phyloP scores from a whole-genome alignment of 768 basidiomycete genomes.

The Russula ochroleuca region DNA sequence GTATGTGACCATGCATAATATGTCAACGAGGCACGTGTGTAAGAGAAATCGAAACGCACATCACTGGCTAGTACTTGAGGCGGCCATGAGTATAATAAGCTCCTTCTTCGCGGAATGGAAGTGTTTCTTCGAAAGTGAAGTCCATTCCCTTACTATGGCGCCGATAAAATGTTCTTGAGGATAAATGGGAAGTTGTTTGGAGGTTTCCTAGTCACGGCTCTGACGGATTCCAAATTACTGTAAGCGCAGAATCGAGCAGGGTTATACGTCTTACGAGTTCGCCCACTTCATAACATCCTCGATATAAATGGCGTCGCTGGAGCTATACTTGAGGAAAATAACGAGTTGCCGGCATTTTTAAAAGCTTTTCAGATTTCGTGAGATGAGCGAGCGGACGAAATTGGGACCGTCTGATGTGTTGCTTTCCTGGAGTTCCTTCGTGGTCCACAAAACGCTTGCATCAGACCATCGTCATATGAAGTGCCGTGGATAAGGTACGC shows the following conservation, averaged over 20 bases:
- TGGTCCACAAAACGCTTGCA: conserved; percentile 49
- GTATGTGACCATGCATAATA: no score
- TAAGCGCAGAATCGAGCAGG: background rate
- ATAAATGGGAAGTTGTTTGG: conserved; percentile 57
- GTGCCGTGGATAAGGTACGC: conserved; percentile 48
- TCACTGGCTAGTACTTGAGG: no score
- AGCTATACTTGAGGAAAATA: conserved; percentile 23
- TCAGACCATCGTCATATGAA: conserved; percentile 45
- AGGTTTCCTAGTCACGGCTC: conserved; percentile 61
- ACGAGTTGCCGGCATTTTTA: background rate
- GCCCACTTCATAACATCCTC: conserved; percentile 46
- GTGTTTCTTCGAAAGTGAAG: no score
- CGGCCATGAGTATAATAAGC: no score
- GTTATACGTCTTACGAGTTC: conserved; percentile 36
- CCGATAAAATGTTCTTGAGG: no score
- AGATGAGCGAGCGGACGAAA: conserved; percentile 46
- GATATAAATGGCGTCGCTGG: conserved; percentile 39
- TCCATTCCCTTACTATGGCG: conserved; percentile 24
- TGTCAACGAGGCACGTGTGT: no score
- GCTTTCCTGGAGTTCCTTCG: no score
- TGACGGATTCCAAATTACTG: conserved; percentile 32
- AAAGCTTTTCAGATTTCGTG: background rate
- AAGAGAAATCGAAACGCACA: no score
- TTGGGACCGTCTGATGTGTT: conserved; percentile 51
- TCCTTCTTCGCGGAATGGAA: no score